Conservation (phyloP, 129 eudicot species). For the Flaveria sonorensis region DNA sequence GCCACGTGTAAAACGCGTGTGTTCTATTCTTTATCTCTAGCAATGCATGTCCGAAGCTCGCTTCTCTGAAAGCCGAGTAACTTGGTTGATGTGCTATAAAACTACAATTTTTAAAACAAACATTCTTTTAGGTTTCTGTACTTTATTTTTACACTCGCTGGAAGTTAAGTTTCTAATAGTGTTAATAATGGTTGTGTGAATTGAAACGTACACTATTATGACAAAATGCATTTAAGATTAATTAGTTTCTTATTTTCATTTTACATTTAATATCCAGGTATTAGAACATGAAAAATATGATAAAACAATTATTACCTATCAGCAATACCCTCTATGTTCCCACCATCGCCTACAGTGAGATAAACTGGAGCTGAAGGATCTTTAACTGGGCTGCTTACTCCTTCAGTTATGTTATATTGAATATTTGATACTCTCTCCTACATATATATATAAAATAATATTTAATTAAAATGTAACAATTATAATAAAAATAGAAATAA, state of each 20-base stretch:
- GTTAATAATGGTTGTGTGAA: no score
- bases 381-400: conserved; percentile 51
- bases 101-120: conserved; percentile 30
- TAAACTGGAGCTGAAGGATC: conserved; percentile 70
- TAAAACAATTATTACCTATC: conserved; percentile 35
- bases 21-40: conserved; percentile 73
- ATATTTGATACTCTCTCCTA: conserved; percentile 71
- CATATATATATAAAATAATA: not conserved
- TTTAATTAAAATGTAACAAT: no score
- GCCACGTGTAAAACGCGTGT: conserved; percentile 77
- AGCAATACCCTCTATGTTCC: conserved; percentile 74
- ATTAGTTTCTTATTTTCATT: no score
- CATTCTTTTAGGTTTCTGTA: not conserved
- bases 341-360: conserved; percentile 73
- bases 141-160: no score
- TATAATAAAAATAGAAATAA: not conserved
- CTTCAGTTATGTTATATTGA: conserved; percentile 63
- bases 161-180: no score
- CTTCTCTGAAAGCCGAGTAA: conserved; percentile 75
- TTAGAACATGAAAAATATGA: not conserved
- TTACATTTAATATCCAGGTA: no score
- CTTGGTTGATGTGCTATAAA: conserved; percentile 63
- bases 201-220: no score
- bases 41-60: conserved; percentile 76
- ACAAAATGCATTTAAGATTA: no score